Evolutionary conservation across 1,284 basidiomycete genomes (phyloP).

Genomic region (Rhodotorula sp.): DNA sequence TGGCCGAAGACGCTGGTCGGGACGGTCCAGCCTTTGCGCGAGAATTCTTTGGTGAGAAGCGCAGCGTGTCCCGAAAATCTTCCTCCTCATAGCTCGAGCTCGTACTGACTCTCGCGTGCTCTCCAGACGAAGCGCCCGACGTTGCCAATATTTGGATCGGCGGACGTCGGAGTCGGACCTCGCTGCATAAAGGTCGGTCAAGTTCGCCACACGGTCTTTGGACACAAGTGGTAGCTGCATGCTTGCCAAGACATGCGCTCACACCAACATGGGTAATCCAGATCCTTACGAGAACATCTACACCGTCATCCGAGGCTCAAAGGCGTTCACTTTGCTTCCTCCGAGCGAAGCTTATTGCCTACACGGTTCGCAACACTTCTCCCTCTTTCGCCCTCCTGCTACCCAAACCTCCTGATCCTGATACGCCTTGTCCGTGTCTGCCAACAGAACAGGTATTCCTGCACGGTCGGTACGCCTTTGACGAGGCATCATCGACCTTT

Average conservation of each 20-base stretch:
- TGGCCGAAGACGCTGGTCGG: constrained; percentile 22
- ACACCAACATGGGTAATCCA: constrained; percentile 44
- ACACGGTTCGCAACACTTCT: constrained; percentile 64
- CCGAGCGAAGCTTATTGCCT: constrained; percentile 82
- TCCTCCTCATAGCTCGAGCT: not conserved
- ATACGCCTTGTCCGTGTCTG: not conserved
- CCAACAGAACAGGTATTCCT: constrained; percentile 23
- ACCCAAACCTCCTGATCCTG: constrained; percentile 14
- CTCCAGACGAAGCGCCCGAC: constrained; percentile 58
- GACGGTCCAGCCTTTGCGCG: constrained; percentile 30
- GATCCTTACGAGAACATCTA: constrained; percentile 93
- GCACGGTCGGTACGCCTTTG: constrained; percentile 19
- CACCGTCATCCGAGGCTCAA: constrained; percentile 74
- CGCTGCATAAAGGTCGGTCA: constrained; percentile 71
- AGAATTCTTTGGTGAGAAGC: constrained; percentile 29
- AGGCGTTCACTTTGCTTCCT: constrained; percentile 78
- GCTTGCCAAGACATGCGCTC: not conserved
- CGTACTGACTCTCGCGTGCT: not conserved
- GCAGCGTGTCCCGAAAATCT: not conserved
- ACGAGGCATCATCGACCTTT: constrained; percentile 9
- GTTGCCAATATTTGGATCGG: constrained; percentile 92
- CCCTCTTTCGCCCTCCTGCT: constrained; percentile 50
- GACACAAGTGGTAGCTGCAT: too few relatives aligned
- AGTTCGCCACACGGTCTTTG: not conserved
- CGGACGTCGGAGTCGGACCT: constrained; percentile 68